Percentiles rank a stretch among this genome's conserved stretches.
phyloP scores from a whole-genome alignment of 305 asterid species.

The Solanum chacoense region DNA sequence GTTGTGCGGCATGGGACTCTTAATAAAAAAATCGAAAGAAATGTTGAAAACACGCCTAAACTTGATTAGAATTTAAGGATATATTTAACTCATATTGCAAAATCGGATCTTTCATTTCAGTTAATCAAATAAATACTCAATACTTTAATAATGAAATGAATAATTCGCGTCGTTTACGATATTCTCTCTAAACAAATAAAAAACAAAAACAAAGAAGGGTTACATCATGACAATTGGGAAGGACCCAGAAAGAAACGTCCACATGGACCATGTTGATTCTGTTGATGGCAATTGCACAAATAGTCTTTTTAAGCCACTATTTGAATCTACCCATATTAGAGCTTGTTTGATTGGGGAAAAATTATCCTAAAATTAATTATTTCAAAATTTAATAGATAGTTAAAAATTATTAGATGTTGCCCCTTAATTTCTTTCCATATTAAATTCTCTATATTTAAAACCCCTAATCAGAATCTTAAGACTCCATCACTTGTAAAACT shows the following conservation, averaged over 20 bases:
- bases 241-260: neutral
- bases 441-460: neutral
- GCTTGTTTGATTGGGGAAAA: neutral
- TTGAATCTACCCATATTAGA: neutral
- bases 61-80: no score
- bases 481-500: neutral
- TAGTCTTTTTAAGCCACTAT: neutral
- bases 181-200: neutral
- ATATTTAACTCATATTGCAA: neutral
- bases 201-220: no score
- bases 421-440: neutral
- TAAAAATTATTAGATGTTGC: no score
- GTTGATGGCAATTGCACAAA: neutral
- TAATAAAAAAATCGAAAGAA: no score
- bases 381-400: neutral
- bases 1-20: no score
- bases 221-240: neutral
- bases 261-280: neutral
- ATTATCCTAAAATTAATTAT: neutral
- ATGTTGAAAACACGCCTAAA: no score
- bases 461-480: neutral
- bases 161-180: rapidly evolving
- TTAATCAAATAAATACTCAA: no score
- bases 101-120: neutral
- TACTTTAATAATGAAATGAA: no score